Conservation (phyloP, 1,284 basidiomycete species). For the Malassezia psittaci region DNA sequence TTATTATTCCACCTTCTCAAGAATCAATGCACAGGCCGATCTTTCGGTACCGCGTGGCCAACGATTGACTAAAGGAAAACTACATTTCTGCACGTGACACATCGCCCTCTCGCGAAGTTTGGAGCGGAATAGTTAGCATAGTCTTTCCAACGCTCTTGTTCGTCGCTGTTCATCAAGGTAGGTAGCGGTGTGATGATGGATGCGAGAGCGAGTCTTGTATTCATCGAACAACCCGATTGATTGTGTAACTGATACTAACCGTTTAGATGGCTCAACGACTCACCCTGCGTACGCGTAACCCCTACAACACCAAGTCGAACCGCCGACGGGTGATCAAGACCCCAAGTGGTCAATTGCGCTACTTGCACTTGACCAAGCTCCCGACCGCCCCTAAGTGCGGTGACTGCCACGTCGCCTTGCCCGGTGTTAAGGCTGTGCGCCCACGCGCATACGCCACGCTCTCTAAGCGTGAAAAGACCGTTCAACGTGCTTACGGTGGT, state of each 20-base stretch:
- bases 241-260: background rate
- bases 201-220: too few relatives aligned
- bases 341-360: slow-evolving; percentile 81
- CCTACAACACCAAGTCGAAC: slow-evolving; percentile 98
- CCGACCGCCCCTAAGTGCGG: slow-evolving; percentile 78
- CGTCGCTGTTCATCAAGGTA: slow-evolving; percentile 19
- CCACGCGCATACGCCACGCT: slow-evolving; percentile 43
- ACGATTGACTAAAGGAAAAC: background rate
- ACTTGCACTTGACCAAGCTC: slow-evolving; percentile 80
- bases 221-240: background rate
- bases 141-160: background rate
- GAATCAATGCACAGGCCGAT: background rate
- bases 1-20: background rate
- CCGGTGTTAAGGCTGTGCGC: slow-evolving; percentile 43
- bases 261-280: slow-evolving; percentile 87
- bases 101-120: too few relatives aligned
- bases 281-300: slow-evolving; percentile 94
- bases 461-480: slow-evolving; percentile 44
- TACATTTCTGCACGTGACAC: background rate
- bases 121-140: too few relatives aligned
- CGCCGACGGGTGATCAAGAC: slow-evolving; percentile 92
- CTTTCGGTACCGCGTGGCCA: background rate
- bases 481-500: slow-evolving; percentile 46
- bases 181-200: background rate
- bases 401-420: slow-evolving; percentile 42